Evolutionary conservation across 2,329 filamentous ascomycete species (phyloP).

Genomic region (Hypocrella siamensis): DNA sequence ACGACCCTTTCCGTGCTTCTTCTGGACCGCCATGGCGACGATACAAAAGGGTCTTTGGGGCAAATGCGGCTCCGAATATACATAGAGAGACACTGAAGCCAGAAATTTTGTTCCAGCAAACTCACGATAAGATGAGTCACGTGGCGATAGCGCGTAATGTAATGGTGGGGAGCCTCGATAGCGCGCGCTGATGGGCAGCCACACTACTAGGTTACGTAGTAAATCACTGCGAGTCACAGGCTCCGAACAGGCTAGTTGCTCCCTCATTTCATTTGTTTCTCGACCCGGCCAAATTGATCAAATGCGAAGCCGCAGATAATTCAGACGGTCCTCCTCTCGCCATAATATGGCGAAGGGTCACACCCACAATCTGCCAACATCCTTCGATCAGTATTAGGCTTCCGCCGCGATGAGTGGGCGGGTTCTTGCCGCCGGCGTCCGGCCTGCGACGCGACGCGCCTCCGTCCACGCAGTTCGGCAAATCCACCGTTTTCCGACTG

Average conservation of each 20-base stretch:
- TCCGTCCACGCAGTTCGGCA: conserved; percentile 40
- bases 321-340: not conserved
- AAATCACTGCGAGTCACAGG: no score
- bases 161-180: not conserved
- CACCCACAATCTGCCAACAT: no score
- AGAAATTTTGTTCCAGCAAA: conserved; percentile 16
- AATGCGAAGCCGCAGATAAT: no score
- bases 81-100: no score
- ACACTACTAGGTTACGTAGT: no score
- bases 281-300: not conserved
- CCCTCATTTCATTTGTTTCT: no score
- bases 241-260: no score
- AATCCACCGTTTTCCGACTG: conserved; percentile 50
- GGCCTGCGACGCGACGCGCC: conserved; percentile 49
- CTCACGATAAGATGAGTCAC: conserved; percentile 11
- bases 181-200: no score
- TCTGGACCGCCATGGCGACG: conserved; percentile 74
- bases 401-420: conserved; percentile 18
- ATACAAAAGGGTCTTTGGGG: no score
- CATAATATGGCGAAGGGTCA: conserved; percentile 1
- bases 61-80: no score
- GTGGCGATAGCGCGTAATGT: conserved; percentile 4
- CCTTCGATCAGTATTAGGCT: no score
- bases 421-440: conserved; percentile 51
- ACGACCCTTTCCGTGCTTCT: conserved; percentile 97